Evolutionary conservation across 1,284 basidiomycete species (phyloP), one percentile per base, ranked within the genome.

Genomic region (Tylopilus orsonianus): DNA sequence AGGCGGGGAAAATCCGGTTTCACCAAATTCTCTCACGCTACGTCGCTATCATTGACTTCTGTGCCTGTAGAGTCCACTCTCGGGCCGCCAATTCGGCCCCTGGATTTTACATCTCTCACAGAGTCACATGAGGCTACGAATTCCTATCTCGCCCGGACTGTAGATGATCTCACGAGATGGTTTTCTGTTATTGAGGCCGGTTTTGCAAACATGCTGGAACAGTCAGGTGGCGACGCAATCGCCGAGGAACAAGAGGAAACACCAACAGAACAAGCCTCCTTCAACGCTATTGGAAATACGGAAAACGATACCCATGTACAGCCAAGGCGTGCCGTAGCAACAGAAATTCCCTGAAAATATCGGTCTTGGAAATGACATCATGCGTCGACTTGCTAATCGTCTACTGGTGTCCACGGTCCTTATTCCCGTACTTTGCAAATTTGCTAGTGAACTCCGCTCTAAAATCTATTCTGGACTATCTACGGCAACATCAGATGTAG

Each of bases 141-240:
- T 56, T 69, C 73, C 1, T 85, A 89, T 60, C 75, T 97, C 33
- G 84, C 84, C 30, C 72, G 74, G 40, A 90, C 87, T 1, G 83
- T 97, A 8, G 86, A 89, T 49, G 86, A 91, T 57, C 77, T 98
- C 36, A 77, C 81, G 3, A 75, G 80, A 55, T 97, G 92, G 92
- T 70, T 98, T 46, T 79, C 82, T 4, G 76, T 85, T 1, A 79
- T 97, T 1, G 89, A 92, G 65, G 68, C 66, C 8, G 90, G 89
- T 1, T 69, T 94, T 29, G 77, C 74, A 43, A 78, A 74, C 40
- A 72, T 94, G 55, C 70, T 93, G 39, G 83, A 85, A 39, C 71
- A 70, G 39, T 59, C 69, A 1, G 59, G 65, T 16, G 68, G 64
- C 20, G 71, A 79, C 48, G 74, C 74, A 20, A 83, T 82, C 50